Evolutionary conservation across 106 monocot species (phyloP).

Genomic region (Dendrobium chrysotoxum): DNA sequence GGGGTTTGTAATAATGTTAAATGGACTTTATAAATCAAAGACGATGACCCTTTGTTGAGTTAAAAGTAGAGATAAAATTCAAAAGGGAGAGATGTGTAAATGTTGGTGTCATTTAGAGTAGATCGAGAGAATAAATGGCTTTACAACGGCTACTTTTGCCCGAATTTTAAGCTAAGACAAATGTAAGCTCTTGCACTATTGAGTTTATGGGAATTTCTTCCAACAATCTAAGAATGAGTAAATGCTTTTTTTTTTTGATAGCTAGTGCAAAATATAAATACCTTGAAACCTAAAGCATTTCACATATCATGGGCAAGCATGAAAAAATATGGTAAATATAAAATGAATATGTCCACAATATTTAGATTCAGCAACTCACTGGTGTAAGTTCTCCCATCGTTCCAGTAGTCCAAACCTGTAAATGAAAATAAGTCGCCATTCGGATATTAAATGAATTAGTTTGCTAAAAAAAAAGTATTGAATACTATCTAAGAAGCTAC

Average conservation of each 20-base stretch:
- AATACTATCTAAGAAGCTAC: not conserved
- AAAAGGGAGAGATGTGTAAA: too few species aligned
- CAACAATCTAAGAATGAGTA: not conserved
- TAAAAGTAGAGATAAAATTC: too few species aligned
- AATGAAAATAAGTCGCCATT: slow-evolving; percentile 8
- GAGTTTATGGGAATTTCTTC: not conserved
- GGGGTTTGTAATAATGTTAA: too few species aligned
- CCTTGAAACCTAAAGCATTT: not conserved
- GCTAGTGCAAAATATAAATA: not conserved
- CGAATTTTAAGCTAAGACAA: not conserved
- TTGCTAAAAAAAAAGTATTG: not conserved
- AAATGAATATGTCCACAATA: not conserved
- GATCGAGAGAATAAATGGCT: not conserved
- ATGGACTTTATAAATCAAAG: too few species aligned
- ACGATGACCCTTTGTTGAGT: too few species aligned
- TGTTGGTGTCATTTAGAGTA: too few species aligned
- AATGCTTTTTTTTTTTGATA: not conserved
- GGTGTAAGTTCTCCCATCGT: slow-evolving; percentile 99
- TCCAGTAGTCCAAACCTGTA: slow-evolving; percentile 98
- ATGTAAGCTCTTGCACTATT: not conserved
- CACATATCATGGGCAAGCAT: not conserved
- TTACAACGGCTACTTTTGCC: not conserved
- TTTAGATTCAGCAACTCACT: slow-evolving; percentile 32
- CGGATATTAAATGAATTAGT: not conserved
- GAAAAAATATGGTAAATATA: not conserved